Base-by-base conservation (phyloP, 805 yeast genomes). In the Starmerella gropengiesseri region DNA sequence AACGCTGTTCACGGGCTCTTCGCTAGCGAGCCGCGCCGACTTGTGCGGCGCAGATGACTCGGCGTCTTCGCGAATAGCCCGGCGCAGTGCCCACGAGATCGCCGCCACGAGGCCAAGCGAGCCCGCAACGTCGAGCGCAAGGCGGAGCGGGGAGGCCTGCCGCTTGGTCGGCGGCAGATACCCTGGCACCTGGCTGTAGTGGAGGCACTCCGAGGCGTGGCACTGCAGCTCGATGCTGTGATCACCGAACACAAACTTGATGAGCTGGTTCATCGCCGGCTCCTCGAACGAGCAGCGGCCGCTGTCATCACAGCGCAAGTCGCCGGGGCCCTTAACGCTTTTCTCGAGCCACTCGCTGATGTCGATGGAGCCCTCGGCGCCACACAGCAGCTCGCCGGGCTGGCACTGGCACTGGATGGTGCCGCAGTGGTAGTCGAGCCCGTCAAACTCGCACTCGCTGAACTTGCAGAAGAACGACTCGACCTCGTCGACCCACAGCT, bases 261-360 rank as follows among this genome's bases (percentile, higher is more conserved):
- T 91, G 55, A 91, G 70, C 51, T 83, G 93, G 63, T 91, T 83
- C 96, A 91, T 89, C 42, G 91, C 78, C 34, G 98, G 97, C 58
- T 91, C 98, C 2, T 89, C 78, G 56, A 91, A 91, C 36, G 68
- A 68, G 64, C 98, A 91, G 35, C 68, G 62, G 31, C 69, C 73
- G 13, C 71, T 59, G 5, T 63, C 60, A 59, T 85, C 83, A 64
- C 98, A 91, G 3, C 75, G 64, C 55, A 91, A 86, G 49, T 81
- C 87, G 25, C 95, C 98, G 0, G 98, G 98, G 2, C 98, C 98
- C 29, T 66, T 67, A 47, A 91, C 86, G 5, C 94, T 82, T 57
- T 87, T 91, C 2, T 86, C 76, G 47, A 91, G 68, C 60, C 93
- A 91, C 43, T 89, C 97, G 1, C 94, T 79, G 23, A 91, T 83